Conservation (phyloP, 2,329 filamentous ascomycete species). For the Leptographium radiaticola region DNA sequence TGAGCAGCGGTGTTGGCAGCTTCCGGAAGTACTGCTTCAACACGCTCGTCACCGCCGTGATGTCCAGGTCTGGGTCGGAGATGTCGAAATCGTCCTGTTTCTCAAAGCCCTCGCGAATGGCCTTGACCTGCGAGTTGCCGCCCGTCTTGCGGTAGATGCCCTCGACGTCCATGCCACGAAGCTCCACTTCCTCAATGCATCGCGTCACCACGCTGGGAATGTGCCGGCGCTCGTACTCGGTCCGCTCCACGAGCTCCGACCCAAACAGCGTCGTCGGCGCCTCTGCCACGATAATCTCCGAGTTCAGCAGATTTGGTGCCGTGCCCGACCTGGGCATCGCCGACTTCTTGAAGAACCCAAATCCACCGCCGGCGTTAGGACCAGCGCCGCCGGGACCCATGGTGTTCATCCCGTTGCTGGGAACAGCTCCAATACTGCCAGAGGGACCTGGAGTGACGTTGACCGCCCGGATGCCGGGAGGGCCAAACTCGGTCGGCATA, state of each 20-base stretch:
- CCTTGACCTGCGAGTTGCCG: slow-evolving; percentile 79
- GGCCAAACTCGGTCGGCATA: slow-evolving; percentile 10
- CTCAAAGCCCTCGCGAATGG: slow-evolving; percentile 85
- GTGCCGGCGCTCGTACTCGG: slow-evolving; percentile 76
- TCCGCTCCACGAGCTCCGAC: slow-evolving; percentile 72
- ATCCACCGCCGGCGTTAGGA: slow-evolving; percentile 35
- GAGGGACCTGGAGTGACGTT: not conserved
- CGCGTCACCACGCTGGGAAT: slow-evolving; percentile 84
- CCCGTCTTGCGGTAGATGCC: slow-evolving; percentile 97
- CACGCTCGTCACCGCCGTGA: slow-evolving; percentile 89
- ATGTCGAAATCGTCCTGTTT: slow-evolving; percentile 78
- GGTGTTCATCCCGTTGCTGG: not conserved
- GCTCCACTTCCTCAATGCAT: slow-evolving; percentile 92
- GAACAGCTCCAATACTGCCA: not conserved
- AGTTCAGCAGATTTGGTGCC: slow-evolving; percentile 11
- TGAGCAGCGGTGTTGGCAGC: slow-evolving; percentile 77
- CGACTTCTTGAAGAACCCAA: slow-evolving; percentile 56
- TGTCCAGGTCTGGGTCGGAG: slow-evolving; percentile 84
- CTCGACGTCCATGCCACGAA: slow-evolving; percentile 92
- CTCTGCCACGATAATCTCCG: slow-evolving; percentile 24
- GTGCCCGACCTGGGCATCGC: slow-evolving; percentile 39
- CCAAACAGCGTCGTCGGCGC: slow-evolving; percentile 61
- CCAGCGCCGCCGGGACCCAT: not conserved
- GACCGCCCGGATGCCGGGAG: not conserved
- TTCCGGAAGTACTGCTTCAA: slow-evolving; percentile 97